Base-by-base conservation (phyloP, 768 basidiomycete genomes). In the Auricularia sp. region DNA sequence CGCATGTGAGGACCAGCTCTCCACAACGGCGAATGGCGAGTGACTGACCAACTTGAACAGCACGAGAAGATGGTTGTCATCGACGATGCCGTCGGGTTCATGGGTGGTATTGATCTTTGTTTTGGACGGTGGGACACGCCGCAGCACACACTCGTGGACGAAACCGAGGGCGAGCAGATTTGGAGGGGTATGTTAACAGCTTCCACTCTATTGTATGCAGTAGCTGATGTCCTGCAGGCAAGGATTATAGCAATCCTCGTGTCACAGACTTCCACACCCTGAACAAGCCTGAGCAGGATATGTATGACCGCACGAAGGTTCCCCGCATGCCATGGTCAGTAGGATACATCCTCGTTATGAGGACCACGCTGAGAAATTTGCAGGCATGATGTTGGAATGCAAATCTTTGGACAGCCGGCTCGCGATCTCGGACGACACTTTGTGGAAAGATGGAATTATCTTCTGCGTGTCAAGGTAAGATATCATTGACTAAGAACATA, bases 51-150 rank as follows among this genome's bases (percentile, higher is more conserved):
- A 3, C 29, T 29, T 29, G 0, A 29, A 24, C 67, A 95, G 92
- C 97, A 98, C 75, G 97, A 99, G 80, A 99, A 99, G 73, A 73
- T 99, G 67, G 98, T 96, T 71, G 94, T 98, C 14, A 91, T 99
- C 67, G 97, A 99, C 73, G 91, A 97, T 73, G 86, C 93, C 1
- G 97, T 98, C 68, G 95, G 92, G 0, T 99, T 98, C 77, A 97
- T 94, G 92, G 97, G 97, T 18, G 97, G 97, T 2, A 76, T 99
- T 54, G 97, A 99, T 75, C 81, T 96, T 39, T 96, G 92, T 73
- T 97, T 94, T 69, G 93, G 94, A 71, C 82, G 92, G 84, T 98
- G 96, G 97, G 97, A 99, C 73, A 96, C 96, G 0, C 85, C 96
- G 2, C 96, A 96, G 66, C 97, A 99, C 74, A 85, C 87, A 34